Percentiles rank a stretch among this genome's conserved stretches.
phyloP scores from a whole-genome alignment of 441 rosid genomes.

The Eutrema salsugineum region DNA sequence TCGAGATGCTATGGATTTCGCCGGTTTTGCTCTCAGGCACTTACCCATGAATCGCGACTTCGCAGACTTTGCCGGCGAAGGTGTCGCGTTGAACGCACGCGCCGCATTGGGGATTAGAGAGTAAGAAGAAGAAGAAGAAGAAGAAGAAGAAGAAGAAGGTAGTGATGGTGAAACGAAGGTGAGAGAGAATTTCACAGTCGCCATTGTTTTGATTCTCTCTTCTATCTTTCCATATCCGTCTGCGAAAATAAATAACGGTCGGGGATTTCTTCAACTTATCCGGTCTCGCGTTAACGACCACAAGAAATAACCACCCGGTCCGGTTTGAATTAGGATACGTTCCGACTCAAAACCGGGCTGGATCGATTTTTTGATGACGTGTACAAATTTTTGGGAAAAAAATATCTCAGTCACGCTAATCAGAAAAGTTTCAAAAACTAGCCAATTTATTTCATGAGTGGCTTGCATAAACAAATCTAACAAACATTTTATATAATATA shows the following conservation, averaged over 20 bases:
- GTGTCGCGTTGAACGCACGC: background rate
- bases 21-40: constrained; percentile 1
- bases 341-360: background rate
- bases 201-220: constrained; percentile 22
- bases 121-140: constrained; percentile 8
- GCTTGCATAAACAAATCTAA: too few species aligned
- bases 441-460: too few species aligned
- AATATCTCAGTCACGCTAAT: too few species aligned
- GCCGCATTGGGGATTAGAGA: constrained; percentile 17
- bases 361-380: background rate
- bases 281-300: constrained; percentile 27
- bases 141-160: background rate
- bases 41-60: constrained; percentile 16
- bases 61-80: background rate
- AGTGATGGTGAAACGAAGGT: constrained; percentile 8
- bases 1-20: background rate
- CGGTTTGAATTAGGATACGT: background rate
- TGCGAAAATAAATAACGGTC: constrained; percentile 25
- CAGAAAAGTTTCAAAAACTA: too few species aligned
- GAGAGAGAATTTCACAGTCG: constrained; percentile 19
- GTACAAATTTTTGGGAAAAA: too few species aligned
- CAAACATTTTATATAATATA: too few species aligned
- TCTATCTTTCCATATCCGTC: background rate
- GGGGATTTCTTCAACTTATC: constrained; percentile 18
- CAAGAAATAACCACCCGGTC: constrained; percentile 13